phyloP scores from a whole-genome alignment of 257 asterid species.

The Fraxinus cuspidata region DNA sequence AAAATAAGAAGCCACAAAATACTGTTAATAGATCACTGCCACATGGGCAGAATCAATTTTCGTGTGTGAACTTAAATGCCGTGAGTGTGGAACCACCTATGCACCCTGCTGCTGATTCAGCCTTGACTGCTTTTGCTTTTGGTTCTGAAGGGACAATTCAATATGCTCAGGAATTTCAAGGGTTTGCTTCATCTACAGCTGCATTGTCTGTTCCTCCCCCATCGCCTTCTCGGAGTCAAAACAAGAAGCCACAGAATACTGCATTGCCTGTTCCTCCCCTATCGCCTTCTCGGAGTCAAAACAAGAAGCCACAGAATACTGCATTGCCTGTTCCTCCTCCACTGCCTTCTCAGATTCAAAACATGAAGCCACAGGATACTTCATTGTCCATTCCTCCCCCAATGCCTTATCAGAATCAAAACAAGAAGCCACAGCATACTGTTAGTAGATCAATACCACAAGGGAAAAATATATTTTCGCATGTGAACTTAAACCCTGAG shows the following conservation, averaged over 20 bases:
- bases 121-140: neutral
- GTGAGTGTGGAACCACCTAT: conserved; percentile 18
- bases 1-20: conserved; percentile 22
- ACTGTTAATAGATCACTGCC: conserved; percentile 26
- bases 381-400: conserved; percentile 16
- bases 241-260: conserved; percentile 23
- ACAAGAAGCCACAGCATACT: conserved; percentile 22
- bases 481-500: conserved; percentile 9
- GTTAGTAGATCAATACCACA: conserved; percentile 26
- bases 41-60: conserved; percentile 23
- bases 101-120: neutral
- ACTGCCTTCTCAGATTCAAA: conserved; percentile 19
- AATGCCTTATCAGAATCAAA: conserved; percentile 18
- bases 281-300: conserved; percentile 22
- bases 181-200: conserved; percentile 14
- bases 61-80: conserved; percentile 11
- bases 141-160: conserved; percentile 20
- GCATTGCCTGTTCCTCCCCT: conserved; percentile 15
- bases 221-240: conserved; percentile 21
- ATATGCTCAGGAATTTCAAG: conserved; percentile 38
- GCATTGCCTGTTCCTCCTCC: conserved; percentile 17
- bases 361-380: conserved; percentile 24
- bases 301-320: conserved; percentile 23
- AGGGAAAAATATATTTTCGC: conserved; percentile 21
- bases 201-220: conserved; percentile 17